Evolutionary conservation across 345 rosid species (phyloP).

Genomic region (Hibiscus tridactylites): DNA sequence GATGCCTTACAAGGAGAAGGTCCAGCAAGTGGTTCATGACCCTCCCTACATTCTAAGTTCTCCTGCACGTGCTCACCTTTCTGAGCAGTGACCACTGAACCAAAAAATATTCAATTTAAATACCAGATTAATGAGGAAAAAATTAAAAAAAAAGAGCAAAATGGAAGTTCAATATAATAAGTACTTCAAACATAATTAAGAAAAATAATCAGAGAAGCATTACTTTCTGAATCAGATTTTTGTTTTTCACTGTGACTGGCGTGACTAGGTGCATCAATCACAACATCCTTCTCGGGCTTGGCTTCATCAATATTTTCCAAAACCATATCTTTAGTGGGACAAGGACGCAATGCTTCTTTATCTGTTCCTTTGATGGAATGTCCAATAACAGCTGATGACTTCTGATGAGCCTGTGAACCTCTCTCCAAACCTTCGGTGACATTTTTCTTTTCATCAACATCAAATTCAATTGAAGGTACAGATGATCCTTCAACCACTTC

Average conservation of each 20-base stretch:
- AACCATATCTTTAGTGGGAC: slow-evolving; percentile 16
- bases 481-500: slow-evolving; percentile 18
- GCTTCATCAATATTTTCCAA: slow-evolving; percentile 18
- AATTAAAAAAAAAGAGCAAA: background rate
- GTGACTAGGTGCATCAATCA: background rate
- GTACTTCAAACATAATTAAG: background rate
- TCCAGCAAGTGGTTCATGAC: background rate
- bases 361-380: slow-evolving; percentile 21
- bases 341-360: slow-evolving; percentile 16
- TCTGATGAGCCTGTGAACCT: slow-evolving; percentile 21
- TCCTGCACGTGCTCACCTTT: slow-evolving; percentile 29
- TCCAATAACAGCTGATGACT: background rate
- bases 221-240: slow-evolving; percentile 23
- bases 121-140: background rate
- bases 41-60: slow-evolving; percentile 16
- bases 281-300: slow-evolving; percentile 31
- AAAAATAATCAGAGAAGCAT: background rate
- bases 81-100: slow-evolving; percentile 15
- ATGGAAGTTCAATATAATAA: background rate
- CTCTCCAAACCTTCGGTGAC: slow-evolving; percentile 10
- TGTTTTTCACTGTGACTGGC: background rate
- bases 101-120: background rate
- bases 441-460: slow-evolving; percentile 18
- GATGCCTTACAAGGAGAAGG: slow-evolving; percentile 4
- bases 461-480: slow-evolving; percentile 11